phyloP scores from a whole-genome alignment of 306 rosid genomes.

The Cucurbita moschata region DNA sequence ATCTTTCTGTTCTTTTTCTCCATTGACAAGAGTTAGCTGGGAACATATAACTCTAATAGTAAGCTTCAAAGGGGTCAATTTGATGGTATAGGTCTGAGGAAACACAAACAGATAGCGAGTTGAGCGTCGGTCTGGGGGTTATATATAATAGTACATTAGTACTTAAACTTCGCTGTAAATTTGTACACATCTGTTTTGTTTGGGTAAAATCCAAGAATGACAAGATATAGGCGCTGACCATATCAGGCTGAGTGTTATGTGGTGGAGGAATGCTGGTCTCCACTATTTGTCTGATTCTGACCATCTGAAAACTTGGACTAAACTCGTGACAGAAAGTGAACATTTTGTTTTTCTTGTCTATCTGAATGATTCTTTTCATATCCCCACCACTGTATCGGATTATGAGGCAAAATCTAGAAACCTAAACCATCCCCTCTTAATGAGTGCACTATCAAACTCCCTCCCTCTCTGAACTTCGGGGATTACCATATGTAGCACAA shows the following conservation, averaged over 20 bases:
- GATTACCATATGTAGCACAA: slow-evolving; percentile 2
- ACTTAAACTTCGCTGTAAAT: background rate
- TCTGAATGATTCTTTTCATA: slow-evolving; percentile 2
- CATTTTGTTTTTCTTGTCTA: background rate
- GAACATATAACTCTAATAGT: background rate
- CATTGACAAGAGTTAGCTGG: background rate
- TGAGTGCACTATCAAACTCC: background rate
- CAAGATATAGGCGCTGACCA: background rate
- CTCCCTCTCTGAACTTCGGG: background rate
- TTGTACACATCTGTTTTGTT: slow-evolving; percentile 5
- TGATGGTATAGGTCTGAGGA: background rate
- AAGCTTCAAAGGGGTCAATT: background rate
- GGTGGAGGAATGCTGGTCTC: slow-evolving; percentile 5
- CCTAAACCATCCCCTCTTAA: background rate
- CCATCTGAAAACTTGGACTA: slow-evolving; percentile 4
- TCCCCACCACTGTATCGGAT: slow-evolving; percentile 1
- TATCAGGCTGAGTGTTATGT: slow-evolving; percentile 1
- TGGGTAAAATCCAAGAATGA: slow-evolving; percentile 8
- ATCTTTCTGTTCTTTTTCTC: background rate
- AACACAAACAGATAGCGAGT: background rate
- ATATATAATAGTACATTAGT: background rate
- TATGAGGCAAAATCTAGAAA: background rate
- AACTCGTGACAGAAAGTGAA: slow-evolving; percentile 1
- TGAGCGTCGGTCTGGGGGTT: background rate
- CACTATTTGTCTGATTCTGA: slow-evolving; percentile 7